Evolutionary conservation across 2,329 filamentous ascomycete genomes (phyloP).

Genomic region (Aspergillus clavatus): DNA sequence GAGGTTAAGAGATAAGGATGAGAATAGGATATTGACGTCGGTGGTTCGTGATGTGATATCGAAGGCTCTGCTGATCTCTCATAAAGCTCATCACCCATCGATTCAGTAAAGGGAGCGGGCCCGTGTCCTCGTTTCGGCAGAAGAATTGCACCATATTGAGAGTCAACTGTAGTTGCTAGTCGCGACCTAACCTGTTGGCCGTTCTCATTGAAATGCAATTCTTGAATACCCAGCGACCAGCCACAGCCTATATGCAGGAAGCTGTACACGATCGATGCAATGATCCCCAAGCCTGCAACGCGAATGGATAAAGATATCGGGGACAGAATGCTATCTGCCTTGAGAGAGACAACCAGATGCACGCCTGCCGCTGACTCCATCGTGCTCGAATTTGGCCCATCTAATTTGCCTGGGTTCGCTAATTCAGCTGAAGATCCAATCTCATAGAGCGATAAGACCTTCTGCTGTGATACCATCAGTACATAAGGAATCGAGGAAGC

Average conservation of each 20-base stretch:
- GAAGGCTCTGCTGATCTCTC: conserved; percentile 20
- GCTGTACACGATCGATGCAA: conserved; percentile 84
- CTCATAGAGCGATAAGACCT: conserved; percentile 71
- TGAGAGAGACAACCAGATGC: conserved; percentile 68
- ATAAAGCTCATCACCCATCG: conserved; percentile 16
- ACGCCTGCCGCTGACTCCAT: conserved; percentile 20
- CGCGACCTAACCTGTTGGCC: conserved; percentile 41
- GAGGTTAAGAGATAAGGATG: conserved; percentile 84
- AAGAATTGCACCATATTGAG: conserved; percentile 29
- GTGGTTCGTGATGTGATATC: conserved; percentile 43
- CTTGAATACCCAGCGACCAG: conserved; percentile 90
- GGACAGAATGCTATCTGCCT: conserved; percentile 71
- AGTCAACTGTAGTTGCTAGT: conserved; percentile 37
- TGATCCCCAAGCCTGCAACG: conserved; percentile 56
- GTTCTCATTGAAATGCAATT: conserved; percentile 61
- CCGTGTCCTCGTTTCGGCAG: conserved; percentile 9
- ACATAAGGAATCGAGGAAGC: conserved; percentile 72
- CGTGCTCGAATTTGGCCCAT: background rate
- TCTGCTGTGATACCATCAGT: conserved; percentile 69
- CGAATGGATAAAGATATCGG: conserved; percentile 81
- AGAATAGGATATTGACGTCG: conserved; percentile 63
- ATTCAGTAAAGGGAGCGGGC: conserved; percentile 19
- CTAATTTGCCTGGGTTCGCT: conserved; percentile 4
- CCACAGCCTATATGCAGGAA: conserved; percentile 70
- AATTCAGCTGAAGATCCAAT: conserved; percentile 40